These are phyloP conservation scores for Olyra latifolia DNA, from an alignment of 176 grass and related monocot genomes.

Conservation along the genomic window DNA sequence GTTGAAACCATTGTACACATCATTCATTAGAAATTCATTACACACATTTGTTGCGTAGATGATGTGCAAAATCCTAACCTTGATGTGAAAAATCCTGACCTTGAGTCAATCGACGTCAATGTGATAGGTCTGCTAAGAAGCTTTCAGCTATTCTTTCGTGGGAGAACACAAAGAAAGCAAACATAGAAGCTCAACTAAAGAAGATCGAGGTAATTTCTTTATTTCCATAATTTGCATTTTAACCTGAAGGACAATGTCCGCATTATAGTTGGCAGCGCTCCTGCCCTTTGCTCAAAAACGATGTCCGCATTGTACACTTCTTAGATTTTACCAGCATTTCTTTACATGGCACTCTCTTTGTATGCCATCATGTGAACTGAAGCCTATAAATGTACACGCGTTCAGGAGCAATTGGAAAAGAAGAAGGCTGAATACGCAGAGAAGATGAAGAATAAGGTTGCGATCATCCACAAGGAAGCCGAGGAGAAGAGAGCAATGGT, in stretches of 20 bases:
- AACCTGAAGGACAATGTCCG: neutral
- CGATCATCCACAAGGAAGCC: slow-evolving; percentile 75
- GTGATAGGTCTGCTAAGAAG: slow-evolving; percentile 77
- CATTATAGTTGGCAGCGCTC: no score
- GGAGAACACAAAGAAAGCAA: slow-evolving; percentile 90
- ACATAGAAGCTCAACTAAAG: slow-evolving; percentile 74
- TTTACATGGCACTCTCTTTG: neutral
- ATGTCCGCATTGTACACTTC: neutral
- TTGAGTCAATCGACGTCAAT: slow-evolving; percentile 8
- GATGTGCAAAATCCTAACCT: slow-evolving; percentile 28
- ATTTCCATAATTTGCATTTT: neutral
- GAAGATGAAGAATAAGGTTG: slow-evolving; percentile 89
- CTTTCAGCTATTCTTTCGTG: slow-evolving; percentile 67
- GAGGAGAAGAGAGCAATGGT: slow-evolving; percentile 89
- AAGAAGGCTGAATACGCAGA: slow-evolving; percentile 90
- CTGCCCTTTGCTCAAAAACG: no score
- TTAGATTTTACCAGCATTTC: neutral
- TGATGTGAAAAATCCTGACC: slow-evolving; percentile 18
- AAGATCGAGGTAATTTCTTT: slow-evolving; percentile 71
- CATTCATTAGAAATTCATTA: no score
- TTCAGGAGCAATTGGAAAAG: slow-evolving; percentile 92
- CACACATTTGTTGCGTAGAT: neutral
- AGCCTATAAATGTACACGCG: neutral
- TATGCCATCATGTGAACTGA: neutral
- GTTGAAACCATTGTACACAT: neutral